Percentiles rank a stretch among this genome's conserved stretches.
Evolutionary conservation across 129 eudicot species (phyloP).

Genomic region (Ambrosia trifida): DNA sequence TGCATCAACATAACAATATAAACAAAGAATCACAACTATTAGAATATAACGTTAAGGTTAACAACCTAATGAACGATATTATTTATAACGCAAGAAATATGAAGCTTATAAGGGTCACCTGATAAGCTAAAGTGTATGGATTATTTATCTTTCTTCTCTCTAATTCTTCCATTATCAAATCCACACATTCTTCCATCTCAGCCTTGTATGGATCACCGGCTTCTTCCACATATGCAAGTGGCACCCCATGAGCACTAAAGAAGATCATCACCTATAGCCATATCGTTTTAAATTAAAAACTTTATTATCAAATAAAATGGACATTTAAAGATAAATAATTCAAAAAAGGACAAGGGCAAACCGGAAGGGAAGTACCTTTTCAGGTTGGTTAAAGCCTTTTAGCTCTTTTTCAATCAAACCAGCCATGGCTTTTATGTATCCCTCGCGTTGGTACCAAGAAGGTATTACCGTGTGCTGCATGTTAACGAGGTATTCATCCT

Average conservation of each 20-base stretch:
- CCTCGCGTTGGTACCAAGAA: constrained; percentile 99
- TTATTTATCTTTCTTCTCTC: constrained; percentile 71
- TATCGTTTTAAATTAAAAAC: constrained; percentile 9
- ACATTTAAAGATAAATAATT: neutral
- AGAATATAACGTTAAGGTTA: constrained; percentile 4
- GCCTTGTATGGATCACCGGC: constrained; percentile 99
- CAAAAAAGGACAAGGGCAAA: constrained; percentile 1
- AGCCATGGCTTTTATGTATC: constrained; percentile 92
- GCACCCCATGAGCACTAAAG: constrained; percentile 98
- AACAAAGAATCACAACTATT: constrained; percentile 11
- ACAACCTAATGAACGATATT: neutral
- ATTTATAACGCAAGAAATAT: neutral
- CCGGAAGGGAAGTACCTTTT: constrained; percentile 46
- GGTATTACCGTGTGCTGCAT: constrained; percentile 99
- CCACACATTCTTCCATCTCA: constrained; percentile 99
- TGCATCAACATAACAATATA: constrained; percentile 33
- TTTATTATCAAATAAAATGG: constrained; percentile 10
- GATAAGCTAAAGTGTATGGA: constrained; percentile 85
- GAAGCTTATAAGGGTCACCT: constrained; percentile 42
- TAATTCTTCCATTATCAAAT: constrained; percentile 93
- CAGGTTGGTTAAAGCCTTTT: constrained; percentile 58
- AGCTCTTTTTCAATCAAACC: constrained; percentile 79
- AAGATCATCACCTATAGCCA: constrained; percentile 80
- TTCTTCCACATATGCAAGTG: constrained; percentile 97
- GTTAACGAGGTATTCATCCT: constrained; percentile 91